Percentiles rank a stretch among this genome's conserved stretches.
Conservation (phyloP, 1,284 basidiomycete species). For the Moesziomyces globuligerus region DNA sequence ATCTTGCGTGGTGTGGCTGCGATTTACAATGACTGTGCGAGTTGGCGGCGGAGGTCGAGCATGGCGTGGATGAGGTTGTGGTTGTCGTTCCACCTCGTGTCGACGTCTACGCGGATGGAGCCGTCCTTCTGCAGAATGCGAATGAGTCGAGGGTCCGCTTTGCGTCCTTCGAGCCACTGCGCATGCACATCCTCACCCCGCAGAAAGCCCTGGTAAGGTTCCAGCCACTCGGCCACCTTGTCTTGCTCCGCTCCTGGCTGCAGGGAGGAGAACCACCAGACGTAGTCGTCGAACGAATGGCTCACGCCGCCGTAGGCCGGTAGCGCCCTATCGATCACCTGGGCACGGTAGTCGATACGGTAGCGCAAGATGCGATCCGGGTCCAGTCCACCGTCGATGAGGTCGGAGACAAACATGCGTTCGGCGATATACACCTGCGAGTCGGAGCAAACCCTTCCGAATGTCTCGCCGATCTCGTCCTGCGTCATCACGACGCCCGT, state of each 20-base stretch:
- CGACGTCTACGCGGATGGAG: constrained; percentile 6
- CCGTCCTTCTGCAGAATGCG: constrained; percentile 20
- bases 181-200: constrained; percentile 10
- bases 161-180: constrained; percentile 16
- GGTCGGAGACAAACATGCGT: constrained; percentile 35
- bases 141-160: constrained; percentile 6
- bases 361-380: constrained; percentile 26
- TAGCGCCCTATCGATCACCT: constrained; percentile 7
- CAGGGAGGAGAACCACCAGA: constrained; percentile 35
- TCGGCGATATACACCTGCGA: constrained; percentile 49
- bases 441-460: constrained; percentile 34
- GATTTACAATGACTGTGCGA: constrained; percentile 12
- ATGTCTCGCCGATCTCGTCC: constrained; percentile 18
- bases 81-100: constrained; percentile 32
- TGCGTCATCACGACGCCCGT: not conserved
- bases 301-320: constrained; percentile 31
- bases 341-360: constrained; percentile 35
- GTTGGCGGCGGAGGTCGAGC: constrained; percentile 14
- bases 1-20: too few relatives aligned
- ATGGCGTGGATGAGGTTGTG: constrained; percentile 19
- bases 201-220: constrained; percentile 20
- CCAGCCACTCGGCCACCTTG: constrained; percentile 15
- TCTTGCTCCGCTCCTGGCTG: constrained; percentile 3
- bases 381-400: constrained; percentile 13
- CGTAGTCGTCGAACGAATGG: constrained; percentile 43